These are phyloP conservation scores for Blastobotrys muscicola DNA, from an alignment of 805 yeast species.

Conservation along the genomic window DNA sequence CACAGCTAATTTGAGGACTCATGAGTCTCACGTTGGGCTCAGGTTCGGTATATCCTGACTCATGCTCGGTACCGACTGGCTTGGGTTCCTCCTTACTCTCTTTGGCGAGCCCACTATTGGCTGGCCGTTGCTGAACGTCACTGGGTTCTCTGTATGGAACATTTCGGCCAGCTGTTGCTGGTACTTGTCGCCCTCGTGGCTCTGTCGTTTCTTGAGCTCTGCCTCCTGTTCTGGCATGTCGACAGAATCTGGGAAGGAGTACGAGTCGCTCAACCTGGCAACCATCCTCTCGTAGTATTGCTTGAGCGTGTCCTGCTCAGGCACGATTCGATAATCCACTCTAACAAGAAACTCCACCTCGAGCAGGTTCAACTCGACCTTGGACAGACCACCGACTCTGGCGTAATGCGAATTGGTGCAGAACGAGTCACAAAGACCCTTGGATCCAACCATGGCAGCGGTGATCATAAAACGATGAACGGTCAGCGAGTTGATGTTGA, in stretches of 20 bases:
- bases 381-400: conserved; percentile 87
- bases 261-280: conserved; percentile 8
- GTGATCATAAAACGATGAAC: conserved; percentile 87
- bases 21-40: no score
- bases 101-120: no score
- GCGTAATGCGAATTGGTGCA: conserved; percentile 92
- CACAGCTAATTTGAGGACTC: no score
- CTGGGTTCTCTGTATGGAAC: no score
- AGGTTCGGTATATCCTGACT: no score
- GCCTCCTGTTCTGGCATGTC: background rate
- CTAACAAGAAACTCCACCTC: conserved; percentile 80
- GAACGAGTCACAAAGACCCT: conserved; percentile 87
- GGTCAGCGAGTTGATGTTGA: conserved; percentile 81
- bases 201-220: no score
- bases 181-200: no score
- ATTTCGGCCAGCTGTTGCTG: no score
- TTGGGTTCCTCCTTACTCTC: no score
- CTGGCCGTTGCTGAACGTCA: no score
- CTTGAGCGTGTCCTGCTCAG: conserved; percentile 28
- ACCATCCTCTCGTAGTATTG: conserved; percentile 29
- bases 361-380: conserved; percentile 71
- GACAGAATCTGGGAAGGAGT: conserved; percentile 10
- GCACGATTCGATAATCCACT: conserved; percentile 71
- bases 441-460: conserved; percentile 83
- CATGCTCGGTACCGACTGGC: no score